Base-by-base conservation (phyloP, 352 stramenopile species). In the Phytopythium cucurbitacearum region DNA sequence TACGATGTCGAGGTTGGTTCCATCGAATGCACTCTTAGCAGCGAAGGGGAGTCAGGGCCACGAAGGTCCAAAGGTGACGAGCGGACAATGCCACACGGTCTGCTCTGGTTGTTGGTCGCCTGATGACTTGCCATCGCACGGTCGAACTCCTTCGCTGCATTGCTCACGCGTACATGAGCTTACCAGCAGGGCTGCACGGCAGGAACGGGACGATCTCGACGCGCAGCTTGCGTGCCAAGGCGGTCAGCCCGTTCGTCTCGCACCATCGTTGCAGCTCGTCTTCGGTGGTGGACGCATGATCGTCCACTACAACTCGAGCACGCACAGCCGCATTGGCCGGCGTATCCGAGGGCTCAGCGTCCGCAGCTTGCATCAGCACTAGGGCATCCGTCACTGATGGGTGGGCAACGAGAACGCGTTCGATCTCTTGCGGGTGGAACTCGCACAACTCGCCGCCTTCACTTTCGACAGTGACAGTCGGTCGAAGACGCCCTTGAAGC, bases 131-230 rank as follows among this genome's bases (percentile, higher is more conserved):
- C 21, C 21, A 28, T 28, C 21, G 21, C 21, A 28, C 21, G 21
- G 21, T 28, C 21, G 21, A 28, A 28, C 21, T 28, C 21, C 21
- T 28, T 28, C 21, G 21, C 21, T 28, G 21, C 21, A 28, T 28
- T 28, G 21, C 21, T 83, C 67, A 92, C 9, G 63, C 62, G 62
- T 93, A 95, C 59, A 94, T 80, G 37, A 94, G 69, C 61, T 95
- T 95, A 15, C 85, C 85, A 16, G 85, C 85, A 16, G 85, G 76
- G 33, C 83, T 95, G 54, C 85, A 95, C 3, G 76, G 76, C 47
- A 95, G 61, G 43, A 72, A 90, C 13, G 73, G 65, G 1, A 80
- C 76, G 15, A 89, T 45, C 15, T 89, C 66, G 40, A 95, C 57
- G 37, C 64, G 39, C n/a, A 88, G 37, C 13, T 59, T 35, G 35